Evolutionary conservation across 768 basidiomycete species (phyloP), one percentile per base, ranked within the genome.

Genomic region (Vararia minispora): DNA sequence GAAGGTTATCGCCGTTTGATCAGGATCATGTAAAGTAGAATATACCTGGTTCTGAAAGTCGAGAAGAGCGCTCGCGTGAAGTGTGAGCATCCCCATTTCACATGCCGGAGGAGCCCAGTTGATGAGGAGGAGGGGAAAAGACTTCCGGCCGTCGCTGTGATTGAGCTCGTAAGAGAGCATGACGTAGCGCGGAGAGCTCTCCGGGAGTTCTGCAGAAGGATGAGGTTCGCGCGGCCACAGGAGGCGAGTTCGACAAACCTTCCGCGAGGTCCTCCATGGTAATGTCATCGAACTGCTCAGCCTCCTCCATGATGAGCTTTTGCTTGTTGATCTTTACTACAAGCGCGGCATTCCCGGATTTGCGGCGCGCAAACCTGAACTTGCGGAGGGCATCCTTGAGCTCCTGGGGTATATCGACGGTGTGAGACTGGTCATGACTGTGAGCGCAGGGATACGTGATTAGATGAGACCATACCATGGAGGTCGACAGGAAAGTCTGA

Each of bases 281-380:
- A 43, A 86, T 79, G 43, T 74, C 61, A 52, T 82, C 78, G 47
- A 85, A 79, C 53, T 79, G 75, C 39, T 89, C 85, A 23, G 78
- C 82, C 51, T 87, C 79, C 54, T 83, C 80, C 80, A 95, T 82
- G 47, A 76, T 53, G 41, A 92, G 70, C 50, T 77, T 67, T 28
- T 66, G 58, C 66, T 86, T 91, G 69, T 91, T 81, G 61, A 92
- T 87, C 74, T 91, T 92, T 59, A 92, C 77, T 49, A 89, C 63
- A 38, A 92, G 65, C 12, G 87, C 89, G 18, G 86, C 79, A 49
- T 69, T 79, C 27, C 78, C 82, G 14, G 68, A 58, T 30, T 69
- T 71, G 51, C 69, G 75, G 17, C 81, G 73, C 4, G 64, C 63
- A 40, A 87, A 83, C 11, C 85, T 63, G 63, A 92, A 94, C 54